Conservation (phyloP, 2,329 filamentous ascomycete species). For the Apiospora pterosperma region DNA sequence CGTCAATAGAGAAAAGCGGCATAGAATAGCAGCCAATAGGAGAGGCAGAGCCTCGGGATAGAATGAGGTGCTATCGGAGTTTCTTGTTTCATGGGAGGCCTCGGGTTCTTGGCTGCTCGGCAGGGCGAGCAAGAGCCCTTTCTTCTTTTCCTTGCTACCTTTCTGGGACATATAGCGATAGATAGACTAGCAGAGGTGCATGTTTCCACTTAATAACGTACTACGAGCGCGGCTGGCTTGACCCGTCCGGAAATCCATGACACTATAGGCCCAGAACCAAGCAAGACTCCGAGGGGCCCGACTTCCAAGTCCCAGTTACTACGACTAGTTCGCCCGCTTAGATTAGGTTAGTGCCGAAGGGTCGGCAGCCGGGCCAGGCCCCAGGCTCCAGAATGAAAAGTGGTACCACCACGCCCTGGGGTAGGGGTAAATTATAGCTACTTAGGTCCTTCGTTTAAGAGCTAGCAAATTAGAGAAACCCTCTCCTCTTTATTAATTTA, state of each 20-base stretch:
- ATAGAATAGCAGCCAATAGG: neutral
- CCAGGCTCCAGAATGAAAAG: too few species aligned
- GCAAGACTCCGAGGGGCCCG: too few species aligned
- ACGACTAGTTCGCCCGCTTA: too few species aligned
- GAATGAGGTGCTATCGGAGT: neutral
- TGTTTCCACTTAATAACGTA: neutral
- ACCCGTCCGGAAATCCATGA: too few species aligned
- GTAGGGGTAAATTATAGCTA: too few species aligned
- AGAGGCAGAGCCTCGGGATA: neutral
- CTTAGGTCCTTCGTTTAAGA: too few species aligned
- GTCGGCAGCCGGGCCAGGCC: too few species aligned
- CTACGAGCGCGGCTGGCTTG: neutral
- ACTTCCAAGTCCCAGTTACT: too few species aligned
- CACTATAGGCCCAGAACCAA: too few species aligned
- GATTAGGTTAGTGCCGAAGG: too few species aligned
- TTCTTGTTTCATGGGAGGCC: constrained; percentile 3
- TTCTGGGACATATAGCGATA: neutral
- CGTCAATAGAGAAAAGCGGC: neutral
- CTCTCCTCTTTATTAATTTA: too few species aligned
- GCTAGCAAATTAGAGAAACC: too few species aligned
- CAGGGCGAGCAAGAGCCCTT: neutral
- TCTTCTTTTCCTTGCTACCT: neutral
- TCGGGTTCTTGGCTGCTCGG: neutral
- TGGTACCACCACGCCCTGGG: neutral
- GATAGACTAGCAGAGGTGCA: neutral